Evolutionary conservation across 2,329 filamentous ascomycete genomes (phyloP).

Genomic region (Aspergillus bombycis): DNA sequence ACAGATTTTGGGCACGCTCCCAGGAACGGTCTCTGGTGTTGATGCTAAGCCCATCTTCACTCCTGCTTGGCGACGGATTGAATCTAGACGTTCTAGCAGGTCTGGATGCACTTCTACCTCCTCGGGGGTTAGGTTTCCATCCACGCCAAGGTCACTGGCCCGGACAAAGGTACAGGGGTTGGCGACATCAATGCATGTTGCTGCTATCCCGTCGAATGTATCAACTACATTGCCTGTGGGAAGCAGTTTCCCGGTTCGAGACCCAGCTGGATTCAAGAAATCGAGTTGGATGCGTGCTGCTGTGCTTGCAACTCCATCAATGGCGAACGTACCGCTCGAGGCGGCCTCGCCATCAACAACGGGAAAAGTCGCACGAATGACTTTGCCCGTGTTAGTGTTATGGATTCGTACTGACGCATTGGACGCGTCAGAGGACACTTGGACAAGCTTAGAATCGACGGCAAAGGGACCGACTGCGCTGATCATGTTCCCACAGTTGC

Average conservation of each 20-base stretch:
- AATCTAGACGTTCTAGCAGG: conserved; percentile 55
- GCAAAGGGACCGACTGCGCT: conserved; percentile 68
- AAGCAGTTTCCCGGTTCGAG: conserved; percentile 64
- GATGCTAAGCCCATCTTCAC: conserved; percentile 63
- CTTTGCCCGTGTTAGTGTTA: conserved; percentile 73
- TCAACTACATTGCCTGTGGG: conserved; percentile 63
- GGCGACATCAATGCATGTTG: conserved; percentile 65
- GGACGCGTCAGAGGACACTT: conserved; percentile 26
- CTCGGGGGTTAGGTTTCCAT: conserved; percentile 35
- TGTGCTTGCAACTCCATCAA: conserved; percentile 66
- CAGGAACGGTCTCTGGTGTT: conserved; percentile 50
- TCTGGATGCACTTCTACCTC: conserved; percentile 42
- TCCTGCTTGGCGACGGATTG: conserved; percentile 61
- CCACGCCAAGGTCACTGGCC: conserved; percentile 54
- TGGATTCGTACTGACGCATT: conserved; percentile 57
- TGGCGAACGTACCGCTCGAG: conserved; percentile 58
- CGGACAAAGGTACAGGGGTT: conserved; percentile 67
- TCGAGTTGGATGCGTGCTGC: conserved; percentile 62
- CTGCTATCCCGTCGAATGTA: conserved; percentile 51
- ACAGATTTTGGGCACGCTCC: conserved; percentile 65
- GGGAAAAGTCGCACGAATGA: conserved; percentile 62
- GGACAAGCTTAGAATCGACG: conserved; percentile 57
- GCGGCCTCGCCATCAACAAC: conserved; percentile 54
- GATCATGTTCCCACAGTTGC: conserved; percentile 78
- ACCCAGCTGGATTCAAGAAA: conserved; percentile 65